Base-by-base conservation (phyloP, 2,329 filamentous ascomycete species). In the Endoconidiophora polonica region DNA sequence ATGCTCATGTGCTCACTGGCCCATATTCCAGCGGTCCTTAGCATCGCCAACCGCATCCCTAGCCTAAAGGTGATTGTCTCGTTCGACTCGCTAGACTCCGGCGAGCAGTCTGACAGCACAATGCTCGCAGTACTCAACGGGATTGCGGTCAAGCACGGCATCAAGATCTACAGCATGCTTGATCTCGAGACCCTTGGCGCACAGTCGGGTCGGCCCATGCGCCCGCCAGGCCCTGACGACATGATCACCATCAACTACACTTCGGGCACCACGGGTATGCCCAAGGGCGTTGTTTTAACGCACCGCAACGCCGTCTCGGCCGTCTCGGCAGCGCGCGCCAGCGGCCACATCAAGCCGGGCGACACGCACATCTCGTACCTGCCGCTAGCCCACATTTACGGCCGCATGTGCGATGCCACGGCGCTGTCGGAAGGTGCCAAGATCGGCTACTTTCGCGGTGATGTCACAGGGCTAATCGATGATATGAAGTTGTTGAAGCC, bases 371-470 rank as follows among this genome's bases (percentile, higher is more conserved):
- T 86, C 52, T 96, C 90, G 1, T 98, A 96, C 65, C 74, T 98
- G 47, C 91, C 91, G 0, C 69, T 95, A 38, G 91, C 91, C 7
- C 91, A 98, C 62, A 96, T 98, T 59, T 95, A 86, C 63, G 84
- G 88, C 56, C 82, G 91, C 50, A 72, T 95, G 57, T 71, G 80
- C 39, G 91, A 98, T 62, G 83, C 93, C 62, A 70, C 72, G 3
- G 75, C 77, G 12, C 69, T 95, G 14, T 77, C 82, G 59, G 72
- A 76, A 48, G 88, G 86, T 49, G 77, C 76, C 33, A 69, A 77
- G 6, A 79, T 95, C 58, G 91, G 90, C 10, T 98, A 90, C 65
- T 98, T 95, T 74, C 86, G 91, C 58, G 91, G 91, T 49, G 86
- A 95, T 60, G 81, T 95, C 55, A 62, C 83, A 10, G 83, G 84